A percentile compares a stretch with the other conserved stretches of the same genome.
Evolutionary conservation across 768 basidiomycete genomes (phyloP).

Genomic region (Boletellus sp.): DNA sequence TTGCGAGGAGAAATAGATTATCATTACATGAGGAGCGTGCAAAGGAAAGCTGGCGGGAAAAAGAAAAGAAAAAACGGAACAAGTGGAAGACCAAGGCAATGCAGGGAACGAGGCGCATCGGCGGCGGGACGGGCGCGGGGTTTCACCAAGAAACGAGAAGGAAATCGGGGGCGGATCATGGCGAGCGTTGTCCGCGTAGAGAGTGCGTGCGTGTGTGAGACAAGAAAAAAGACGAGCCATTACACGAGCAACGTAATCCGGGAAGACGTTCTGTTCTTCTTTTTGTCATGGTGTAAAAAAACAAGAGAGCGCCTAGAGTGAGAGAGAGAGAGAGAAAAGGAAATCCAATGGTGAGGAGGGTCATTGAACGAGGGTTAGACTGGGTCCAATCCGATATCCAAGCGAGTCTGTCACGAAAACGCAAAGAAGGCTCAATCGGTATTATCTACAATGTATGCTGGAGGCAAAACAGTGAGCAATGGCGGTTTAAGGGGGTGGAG

Average conservation of each 20-base stretch:
- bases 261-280: too few species aligned
- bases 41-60: background rate
- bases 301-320: background rate
- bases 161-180: too few species aligned
- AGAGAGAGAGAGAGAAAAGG: background rate
- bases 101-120: too few species aligned
- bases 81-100: too few species aligned
- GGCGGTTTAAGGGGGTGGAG: background rate
- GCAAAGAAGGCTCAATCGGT: slow-evolving; percentile 1
- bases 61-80: background rate
- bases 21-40: background rate
- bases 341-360: too few species aligned
- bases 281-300: background rate
- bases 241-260: too few species aligned
- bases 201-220: too few species aligned
- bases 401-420: background rate
- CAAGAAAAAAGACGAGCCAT: too few species aligned
- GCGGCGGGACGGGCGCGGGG: too few species aligned
- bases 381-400: background rate
- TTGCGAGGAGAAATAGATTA: background rate
- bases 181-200: too few species aligned
- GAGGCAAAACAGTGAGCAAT: background rate
- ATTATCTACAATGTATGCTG: background rate
- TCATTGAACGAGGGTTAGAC: background rate
- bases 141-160: too few species aligned